phyloP scores from a whole-genome alignment of 2,329 filamentous ascomycete genomes.

The Chalara sp. region DNA sequence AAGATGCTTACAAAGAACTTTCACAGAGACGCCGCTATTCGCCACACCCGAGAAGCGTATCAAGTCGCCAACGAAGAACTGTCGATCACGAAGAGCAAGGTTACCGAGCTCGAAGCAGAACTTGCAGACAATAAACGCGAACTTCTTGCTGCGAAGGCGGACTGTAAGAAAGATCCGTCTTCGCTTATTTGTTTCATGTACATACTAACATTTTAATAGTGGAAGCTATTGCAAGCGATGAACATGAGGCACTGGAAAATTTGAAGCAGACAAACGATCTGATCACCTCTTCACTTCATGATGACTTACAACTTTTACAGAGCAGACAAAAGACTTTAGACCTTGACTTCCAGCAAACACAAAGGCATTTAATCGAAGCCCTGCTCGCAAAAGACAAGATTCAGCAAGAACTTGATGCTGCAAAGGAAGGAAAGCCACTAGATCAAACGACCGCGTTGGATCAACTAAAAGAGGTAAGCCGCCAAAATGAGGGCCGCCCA shows the following conservation, averaged over 20 bases:
- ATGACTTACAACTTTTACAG: constrained; percentile 50
- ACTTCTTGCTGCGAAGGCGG: constrained; percentile 43
- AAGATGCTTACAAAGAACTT: constrained; percentile 38
- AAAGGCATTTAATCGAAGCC: constrained; percentile 52
- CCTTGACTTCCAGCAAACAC: constrained; percentile 48
- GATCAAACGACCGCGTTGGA: constrained; percentile 26
- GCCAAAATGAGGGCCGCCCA: neutral
- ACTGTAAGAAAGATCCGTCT: constrained; percentile 36
- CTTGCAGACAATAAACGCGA: constrained; percentile 49
- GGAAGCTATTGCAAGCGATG: constrained; percentile 46
- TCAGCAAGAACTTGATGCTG: constrained; percentile 40
- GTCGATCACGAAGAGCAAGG: constrained; percentile 37
- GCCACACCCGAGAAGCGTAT: constrained; percentile 43
- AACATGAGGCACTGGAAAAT: constrained; percentile 46
- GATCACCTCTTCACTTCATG: constrained; percentile 50
- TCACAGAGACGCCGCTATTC: constrained; percentile 46
- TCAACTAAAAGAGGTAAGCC: constrained; percentile 52
- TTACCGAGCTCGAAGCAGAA: constrained; percentile 37
- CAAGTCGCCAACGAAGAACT: constrained; percentile 40
- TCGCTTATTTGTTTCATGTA: neutral
- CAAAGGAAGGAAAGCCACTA: constrained; percentile 7
- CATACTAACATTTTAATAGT: constrained; percentile 31
- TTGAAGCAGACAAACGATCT: constrained; percentile 54
- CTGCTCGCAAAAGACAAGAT: constrained; percentile 55
- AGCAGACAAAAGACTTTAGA: constrained; percentile 41